Conservation (phyloP, 306 rosid genomes). For the Cajanus cajan region DNA sequence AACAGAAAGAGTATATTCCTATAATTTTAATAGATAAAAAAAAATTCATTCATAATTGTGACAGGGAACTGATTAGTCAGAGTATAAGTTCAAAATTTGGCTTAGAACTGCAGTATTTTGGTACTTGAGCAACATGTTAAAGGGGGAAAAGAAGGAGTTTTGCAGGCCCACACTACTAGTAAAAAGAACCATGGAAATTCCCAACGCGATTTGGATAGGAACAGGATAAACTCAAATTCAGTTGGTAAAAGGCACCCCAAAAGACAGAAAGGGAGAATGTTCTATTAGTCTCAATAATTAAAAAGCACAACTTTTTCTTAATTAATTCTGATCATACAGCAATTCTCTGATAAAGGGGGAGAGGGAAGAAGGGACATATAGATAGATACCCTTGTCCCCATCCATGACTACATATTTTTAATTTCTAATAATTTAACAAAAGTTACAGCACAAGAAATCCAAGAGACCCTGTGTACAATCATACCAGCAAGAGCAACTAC, state of each 20-base stretch:
- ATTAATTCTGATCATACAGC: background rate
- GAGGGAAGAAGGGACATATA: background rate
- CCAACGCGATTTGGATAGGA: background rate
- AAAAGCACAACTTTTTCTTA: slow-evolving; percentile 1
- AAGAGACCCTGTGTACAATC: slow-evolving; percentile 49
- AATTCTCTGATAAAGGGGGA: background rate
- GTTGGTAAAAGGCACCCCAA: background rate
- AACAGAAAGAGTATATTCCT: too few species aligned
- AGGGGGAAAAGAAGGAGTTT: background rate
- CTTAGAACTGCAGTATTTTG: background rate
- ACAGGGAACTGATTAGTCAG: background rate
- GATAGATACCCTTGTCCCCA: background rate
- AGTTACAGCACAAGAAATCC: slow-evolving; percentile 56
- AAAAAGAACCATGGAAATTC: background rate
- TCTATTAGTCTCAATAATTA: background rate
- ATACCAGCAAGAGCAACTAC: slow-evolving; percentile 73
- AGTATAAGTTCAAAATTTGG: background rate
- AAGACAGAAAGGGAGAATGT: background rate
- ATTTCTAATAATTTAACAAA: slow-evolving; percentile 44
- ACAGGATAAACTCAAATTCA: background rate
- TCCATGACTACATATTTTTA: background rate
- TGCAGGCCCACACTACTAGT: slow-evolving; percentile 20
- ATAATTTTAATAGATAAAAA: too few species aligned
- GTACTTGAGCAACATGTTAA: too few species aligned
- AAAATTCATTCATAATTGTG: too few species aligned